Evolutionary conservation across 371 early-diverging fungal species (phyloP).

Genomic region (Saksenaea vasiformis): DNA sequence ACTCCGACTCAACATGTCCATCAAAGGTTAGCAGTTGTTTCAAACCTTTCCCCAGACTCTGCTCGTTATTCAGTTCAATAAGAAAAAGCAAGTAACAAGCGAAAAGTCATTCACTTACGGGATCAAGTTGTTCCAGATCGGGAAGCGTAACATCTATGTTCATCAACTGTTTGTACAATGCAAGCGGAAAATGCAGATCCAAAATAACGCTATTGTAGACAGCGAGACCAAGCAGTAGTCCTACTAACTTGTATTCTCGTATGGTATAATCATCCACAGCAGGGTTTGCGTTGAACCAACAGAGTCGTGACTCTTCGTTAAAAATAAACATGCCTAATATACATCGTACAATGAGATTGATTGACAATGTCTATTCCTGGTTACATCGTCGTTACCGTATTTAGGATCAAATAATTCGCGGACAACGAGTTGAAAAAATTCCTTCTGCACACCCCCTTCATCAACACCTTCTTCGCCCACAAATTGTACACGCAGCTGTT

Average conservation of each 20-base stretch:
- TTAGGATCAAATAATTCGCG: slow-evolving; percentile 90
- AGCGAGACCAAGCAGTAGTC: slow-evolving; percentile 88
- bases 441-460: slow-evolving; percentile 95
- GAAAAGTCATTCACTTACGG: slow-evolving; percentile 48
- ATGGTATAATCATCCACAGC: slow-evolving; percentile 60
- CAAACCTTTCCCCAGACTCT: slow-evolving; percentile 69
- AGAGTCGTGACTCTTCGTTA: slow-evolving; percentile 82
- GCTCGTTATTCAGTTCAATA: not conserved
- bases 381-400: slow-evolving; percentile 59
- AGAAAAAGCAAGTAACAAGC: not conserved
- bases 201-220: slow-evolving; percentile 84
- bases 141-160: slow-evolving; percentile 51
- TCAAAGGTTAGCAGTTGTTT: slow-evolving; percentile 57
- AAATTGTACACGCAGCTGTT: slow-evolving; percentile 88
- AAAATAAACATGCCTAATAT: slow-evolving; percentile 79
- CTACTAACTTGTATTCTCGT: slow-evolving; percentile 86
- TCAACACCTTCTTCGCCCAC: slow-evolving; percentile 88
- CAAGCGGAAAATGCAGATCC: slow-evolving; percentile 80
- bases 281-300: slow-evolving; percentile 84
- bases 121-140: slow-evolving; percentile 64
- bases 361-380: not conserved
- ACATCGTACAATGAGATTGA: not conserved
- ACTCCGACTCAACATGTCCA: slow-evolving; percentile 59
- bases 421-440: slow-evolving; percentile 91
- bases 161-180: slow-evolving; percentile 85